Percentiles rank a stretch among this genome's conserved stretches.
These are phyloP conservation scores for Prunus mongolica DNA, from an alignment of 306 rosid species.

Conservation along the genomic window DNA sequence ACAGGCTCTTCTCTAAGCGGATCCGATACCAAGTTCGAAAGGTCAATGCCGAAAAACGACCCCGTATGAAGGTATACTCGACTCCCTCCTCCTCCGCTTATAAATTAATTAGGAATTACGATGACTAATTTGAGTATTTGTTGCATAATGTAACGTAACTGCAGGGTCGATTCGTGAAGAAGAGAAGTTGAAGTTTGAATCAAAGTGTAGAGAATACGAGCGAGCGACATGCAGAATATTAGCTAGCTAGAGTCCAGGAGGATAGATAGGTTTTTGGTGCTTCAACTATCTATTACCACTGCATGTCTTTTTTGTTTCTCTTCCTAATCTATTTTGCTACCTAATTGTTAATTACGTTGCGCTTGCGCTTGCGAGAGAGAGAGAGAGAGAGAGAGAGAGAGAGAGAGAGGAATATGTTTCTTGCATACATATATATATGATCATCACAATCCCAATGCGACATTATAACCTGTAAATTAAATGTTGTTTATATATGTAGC, in stretches of 20 bases:
- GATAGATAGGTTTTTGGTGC: neutral
- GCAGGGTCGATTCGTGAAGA: conserved; percentile 97
- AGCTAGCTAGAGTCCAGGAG: neutral
- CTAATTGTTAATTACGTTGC: neutral
- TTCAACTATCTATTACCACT: neutral
- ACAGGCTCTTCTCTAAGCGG: conserved; percentile 69
- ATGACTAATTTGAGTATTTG: neutral
- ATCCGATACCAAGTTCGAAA: conserved; percentile 89
- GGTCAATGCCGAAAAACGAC: conserved; percentile 87
- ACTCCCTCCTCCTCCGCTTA: neutral
- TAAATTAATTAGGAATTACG: neutral
- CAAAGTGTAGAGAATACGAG: neutral
- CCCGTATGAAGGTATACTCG: conserved; percentile 75
- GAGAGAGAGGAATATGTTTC: too few relatives aligned
- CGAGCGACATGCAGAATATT: too few relatives aligned
- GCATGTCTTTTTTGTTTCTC: neutral
- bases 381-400: too few relatives aligned
- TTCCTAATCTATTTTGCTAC: neutral
- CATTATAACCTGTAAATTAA: neutral
- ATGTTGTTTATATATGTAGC: too few relatives aligned
- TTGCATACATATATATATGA: neutral
- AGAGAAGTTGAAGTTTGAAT: conserved; percentile 42
- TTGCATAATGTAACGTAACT: neutral
- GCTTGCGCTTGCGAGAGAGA: too few relatives aligned
- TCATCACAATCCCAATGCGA: neutral